These are phyloP conservation scores for Myotisia sp. DNA, from an alignment of 2,329 filamentous ascomycete species.

Conservation along the genomic window DNA sequence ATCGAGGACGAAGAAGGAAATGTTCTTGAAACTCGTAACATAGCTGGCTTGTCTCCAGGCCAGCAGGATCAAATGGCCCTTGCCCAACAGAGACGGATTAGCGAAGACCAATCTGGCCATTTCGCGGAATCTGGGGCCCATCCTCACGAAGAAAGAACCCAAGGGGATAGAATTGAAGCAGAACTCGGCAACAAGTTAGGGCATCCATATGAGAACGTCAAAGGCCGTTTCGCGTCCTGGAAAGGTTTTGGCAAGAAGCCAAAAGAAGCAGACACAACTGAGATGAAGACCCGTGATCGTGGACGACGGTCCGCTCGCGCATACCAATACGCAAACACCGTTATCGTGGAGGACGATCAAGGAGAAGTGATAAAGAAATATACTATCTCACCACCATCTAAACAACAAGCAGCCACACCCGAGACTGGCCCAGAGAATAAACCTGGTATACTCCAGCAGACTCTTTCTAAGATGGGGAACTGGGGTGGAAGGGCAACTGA, in stretches of 20 bases:
- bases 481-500: slow-evolving; percentile 39
- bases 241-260: slow-evolving; percentile 28
- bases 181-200: slow-evolving; percentile 34
- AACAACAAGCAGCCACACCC: slow-evolving; percentile 20
- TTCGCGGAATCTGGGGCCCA: slow-evolving; percentile 52
- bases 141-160: slow-evolving; percentile 36
- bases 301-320: slow-evolving; percentile 45
- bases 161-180: slow-evolving; percentile 36
- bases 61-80: no score
- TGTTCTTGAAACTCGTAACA: slow-evolving; percentile 1
- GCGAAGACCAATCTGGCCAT: slow-evolving; percentile 78
- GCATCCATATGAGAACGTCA: slow-evolving; percentile 22
- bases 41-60: background rate
- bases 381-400: slow-evolving; percentile 34
- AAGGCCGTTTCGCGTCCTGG: slow-evolving; percentile 29
- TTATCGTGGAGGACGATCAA: slow-evolving; percentile 55
- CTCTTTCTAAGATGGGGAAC: slow-evolving; percentile 46
- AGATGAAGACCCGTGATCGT: slow-evolving; percentile 22
- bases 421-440: slow-evolving; percentile 19
- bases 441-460: slow-evolving; percentile 35
- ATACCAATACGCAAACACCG: slow-evolving; percentile 56
- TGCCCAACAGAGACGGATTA: slow-evolving; percentile 69
- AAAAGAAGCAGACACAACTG: slow-evolving; percentile 12
- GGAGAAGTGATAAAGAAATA: slow-evolving; percentile 57
- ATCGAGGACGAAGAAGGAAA: slow-evolving; percentile 19